Base-by-base conservation (phyloP, 2,329 filamentous ascomycete species). In the Cladosporium sp. region DNA sequence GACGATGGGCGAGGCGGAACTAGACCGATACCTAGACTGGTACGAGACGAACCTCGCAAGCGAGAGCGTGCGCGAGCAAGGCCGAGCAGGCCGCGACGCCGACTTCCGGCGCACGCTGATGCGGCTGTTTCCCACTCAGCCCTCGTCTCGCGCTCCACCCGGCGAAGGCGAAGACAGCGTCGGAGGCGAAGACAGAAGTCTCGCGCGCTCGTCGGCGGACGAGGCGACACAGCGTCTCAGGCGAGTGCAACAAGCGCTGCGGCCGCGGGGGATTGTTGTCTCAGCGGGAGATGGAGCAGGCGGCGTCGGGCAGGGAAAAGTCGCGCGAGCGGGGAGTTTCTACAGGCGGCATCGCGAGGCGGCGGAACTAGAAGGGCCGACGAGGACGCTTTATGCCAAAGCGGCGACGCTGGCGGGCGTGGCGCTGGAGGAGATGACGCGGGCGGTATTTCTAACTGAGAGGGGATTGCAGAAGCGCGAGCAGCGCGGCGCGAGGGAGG, bases 21-120 rank as follows among this genome's bases (percentile, higher is more conserved):
- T 92, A 35, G 86, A 91, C 61, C 79, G 86, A 54, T 92, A 90
- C 63, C 76, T 95, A 68, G 81, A 89, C 67, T 93, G 86, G 83
- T 91, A 87, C 65, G 83, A 87, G 63, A 76, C 77, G 53, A 85
- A 77, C 42, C 87, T 83, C 74, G 68, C 81, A 43, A 73, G 75
- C 56, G 73, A 78, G 52, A 67, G 70, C 48, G 61, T 68, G 13
- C 61, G 67, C 10, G 65, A 69, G 32, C 61, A 64, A 9, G 66
- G 63, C 11, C 60, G 63, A 18, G 57, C 60, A 53, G 61, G 58
- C 18, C 55, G 54, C 43, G 66, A 69, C 19, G 67, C 68, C 33
- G 70, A 74, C 28, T 74, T 74, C 56, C 63, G 68, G 33, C 63
- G 64, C 42, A 64, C 66, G 6, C 57, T 77, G 32, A 72, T 72